Conservation (phyloP, 257 asterid genomes). For the Cynanchum wilfordii region DNA sequence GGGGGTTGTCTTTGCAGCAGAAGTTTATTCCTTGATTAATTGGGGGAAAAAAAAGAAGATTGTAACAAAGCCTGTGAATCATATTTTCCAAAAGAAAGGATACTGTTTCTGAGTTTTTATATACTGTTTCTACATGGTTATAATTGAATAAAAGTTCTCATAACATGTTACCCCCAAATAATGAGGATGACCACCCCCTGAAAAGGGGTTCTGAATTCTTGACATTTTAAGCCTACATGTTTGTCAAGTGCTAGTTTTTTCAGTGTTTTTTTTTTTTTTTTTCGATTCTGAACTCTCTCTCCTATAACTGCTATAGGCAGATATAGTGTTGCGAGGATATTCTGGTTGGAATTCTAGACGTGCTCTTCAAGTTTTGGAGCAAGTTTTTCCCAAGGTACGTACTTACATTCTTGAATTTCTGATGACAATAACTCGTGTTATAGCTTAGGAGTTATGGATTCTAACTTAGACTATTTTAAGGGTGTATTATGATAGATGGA, state of each 20-base stretch:
- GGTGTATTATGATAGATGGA: too few species aligned
- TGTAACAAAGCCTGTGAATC: too few species aligned
- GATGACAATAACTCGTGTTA: not conserved
- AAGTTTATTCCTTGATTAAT: too few species aligned
- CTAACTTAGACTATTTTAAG: not conserved
- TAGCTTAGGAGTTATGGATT: not conserved
- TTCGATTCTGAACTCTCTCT: not conserved
- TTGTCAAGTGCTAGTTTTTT: not conserved
- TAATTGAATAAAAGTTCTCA: not conserved
- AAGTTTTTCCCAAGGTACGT: conserved; percentile 68
- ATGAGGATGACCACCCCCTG: not conserved
- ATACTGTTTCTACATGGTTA: not conserved
- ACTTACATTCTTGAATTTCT: not conserved
- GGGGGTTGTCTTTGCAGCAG: too few species aligned
- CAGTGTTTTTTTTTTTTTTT: too few species aligned
- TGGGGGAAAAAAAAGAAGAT: too few species aligned
- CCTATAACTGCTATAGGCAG: conserved; percentile 41
- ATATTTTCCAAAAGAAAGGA: too few species aligned
- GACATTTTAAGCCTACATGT: not conserved
- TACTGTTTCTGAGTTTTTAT: not conserved
- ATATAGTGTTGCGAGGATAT: conserved; percentile 61
- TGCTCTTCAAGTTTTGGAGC: conserved; percentile 48
- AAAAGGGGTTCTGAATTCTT: not conserved
- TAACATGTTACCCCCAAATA: not conserved
- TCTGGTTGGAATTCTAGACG: conserved; percentile 65